Percentiles rank a stretch among this genome's conserved stretches.
phyloP scores from a whole-genome alignment of 768 basidiomycete genomes.

The Leucosporidium scottii region DNA sequence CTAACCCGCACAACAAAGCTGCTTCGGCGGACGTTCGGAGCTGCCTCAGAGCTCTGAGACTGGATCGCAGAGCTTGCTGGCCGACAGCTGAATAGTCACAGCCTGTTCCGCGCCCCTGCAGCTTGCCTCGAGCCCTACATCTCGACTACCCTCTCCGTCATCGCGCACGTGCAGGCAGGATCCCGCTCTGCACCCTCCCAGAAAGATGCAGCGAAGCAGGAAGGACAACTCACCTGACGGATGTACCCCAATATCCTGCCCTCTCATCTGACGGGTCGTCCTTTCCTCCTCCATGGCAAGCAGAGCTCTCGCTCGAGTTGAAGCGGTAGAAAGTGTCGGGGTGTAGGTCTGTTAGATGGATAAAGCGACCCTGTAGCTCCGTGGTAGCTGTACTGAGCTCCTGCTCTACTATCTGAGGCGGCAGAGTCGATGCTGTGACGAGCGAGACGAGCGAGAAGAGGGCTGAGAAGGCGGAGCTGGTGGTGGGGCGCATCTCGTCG shows the following conservation, averaged over 20 bases:
- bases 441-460: no score
- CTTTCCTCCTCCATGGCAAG: conserved; percentile 59
- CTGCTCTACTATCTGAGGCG: no score
- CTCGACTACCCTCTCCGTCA: neutral
- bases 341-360: conserved; percentile 79
- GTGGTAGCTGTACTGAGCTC: no score
- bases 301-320: conserved; percentile 52
- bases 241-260: conserved; percentile 60
- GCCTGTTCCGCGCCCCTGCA: no score
- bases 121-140: no score
- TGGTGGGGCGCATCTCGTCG: no score
- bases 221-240: conserved; percentile 53
- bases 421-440: no score
- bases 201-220: neutral
- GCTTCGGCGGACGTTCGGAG: no score
- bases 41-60: no score
- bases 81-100: neutral
- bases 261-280: conserved; percentile 33
- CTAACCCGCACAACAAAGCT: no score
- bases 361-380: conserved; percentile 58
- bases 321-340: conserved; percentile 62
- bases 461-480: no score
- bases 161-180: neutral
- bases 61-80: neutral
- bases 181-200: neutral